Base-by-base conservation (phyloP, 192 early-diverging fungal species). In the Coemansia sp. region DNA sequence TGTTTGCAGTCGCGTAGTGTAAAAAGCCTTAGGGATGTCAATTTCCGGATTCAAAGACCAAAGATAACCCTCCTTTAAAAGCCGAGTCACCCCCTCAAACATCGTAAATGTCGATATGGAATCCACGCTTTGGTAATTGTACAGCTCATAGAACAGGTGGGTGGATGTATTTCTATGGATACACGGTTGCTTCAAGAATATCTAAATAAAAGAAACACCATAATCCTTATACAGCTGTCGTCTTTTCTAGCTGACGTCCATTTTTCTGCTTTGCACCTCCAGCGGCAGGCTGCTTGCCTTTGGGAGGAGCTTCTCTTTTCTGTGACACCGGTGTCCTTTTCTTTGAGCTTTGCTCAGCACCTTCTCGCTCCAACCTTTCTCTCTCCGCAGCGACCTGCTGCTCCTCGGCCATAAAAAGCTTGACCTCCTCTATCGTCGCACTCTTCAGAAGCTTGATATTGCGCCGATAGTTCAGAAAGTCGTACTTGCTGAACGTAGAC, bases 321-420 rank as follows among this genome's bases (percentile, higher is more conserved):
- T 20, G 8, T 33, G 54, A 31, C 45, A 37, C 22, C 13, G 10
- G 45, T 8, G 45, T 9, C 22, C 10, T 25, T 25, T 48, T 48
- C 6, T 25, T 9, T 10, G 45, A 48, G 45, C 45, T 25, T 11
- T 13, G 10, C 6, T 44, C 19, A 25, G 22, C 2, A 48, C 10
- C 9, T 22, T 9, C 10, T 48, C 11, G 45, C 45, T 48, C 22
- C 20, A 25, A 6, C 10, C 8, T 25, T 2, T 22, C 23, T 7
- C 25, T 23, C 7, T 48, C 45, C 22, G 23, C 14, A 6, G 52
- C 6, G 19, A 19, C 38, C 20, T 64, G 22, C 23, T 61, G 36
- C 23, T 79, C 67, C 25, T 79, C 76, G 14, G 66, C 64, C 45
- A 70, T 67, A 37, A 73, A 70, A 14, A 67, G 63, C 45, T 50